Percentiles rank a stretch among this genome's conserved stretches.
Conservation (phyloP, 1,284 basidiomycete species). For the Garcileccinum viscosum region DNA sequence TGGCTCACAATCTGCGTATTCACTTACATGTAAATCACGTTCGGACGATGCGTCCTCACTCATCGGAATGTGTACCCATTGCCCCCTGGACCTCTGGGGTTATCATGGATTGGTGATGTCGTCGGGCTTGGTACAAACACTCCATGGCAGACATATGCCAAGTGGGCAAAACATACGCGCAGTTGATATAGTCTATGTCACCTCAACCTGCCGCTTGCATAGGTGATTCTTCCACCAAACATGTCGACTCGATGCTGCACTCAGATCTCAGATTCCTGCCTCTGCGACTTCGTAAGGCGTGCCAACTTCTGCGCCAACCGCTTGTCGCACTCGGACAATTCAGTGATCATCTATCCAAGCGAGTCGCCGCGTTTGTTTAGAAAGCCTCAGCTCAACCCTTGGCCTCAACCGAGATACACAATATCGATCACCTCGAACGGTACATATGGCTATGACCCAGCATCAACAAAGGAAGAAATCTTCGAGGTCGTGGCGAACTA, state of each 20-base stretch:
- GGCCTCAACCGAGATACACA: conserved; percentile 15
- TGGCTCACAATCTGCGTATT: too few species aligned
- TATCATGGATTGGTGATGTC: background rate
- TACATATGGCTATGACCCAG: conserved; percentile 24
- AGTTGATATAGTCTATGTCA: conserved; percentile 29
- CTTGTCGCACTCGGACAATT: conserved; percentile 12
- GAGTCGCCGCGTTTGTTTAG: background rate
- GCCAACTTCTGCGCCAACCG: conserved; percentile 20
- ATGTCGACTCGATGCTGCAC: background rate
- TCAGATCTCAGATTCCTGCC: conserved; percentile 16
- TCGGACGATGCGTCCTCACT: background rate
- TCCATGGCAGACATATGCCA: conserved; percentile 19
- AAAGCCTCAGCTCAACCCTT: background rate
- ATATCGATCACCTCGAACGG: conserved; percentile 13
- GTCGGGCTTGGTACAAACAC: background rate
- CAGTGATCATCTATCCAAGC: conserved; percentile 16
- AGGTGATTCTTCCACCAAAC: conserved; percentile 22
- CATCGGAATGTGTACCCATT: background rate
- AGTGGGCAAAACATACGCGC: conserved; percentile 16
- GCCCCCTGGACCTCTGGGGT: background rate
- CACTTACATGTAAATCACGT: too few species aligned
- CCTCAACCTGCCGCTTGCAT: too few species aligned
- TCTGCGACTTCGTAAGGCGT: conserved; percentile 18
- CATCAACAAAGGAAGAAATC: conserved; percentile 15
- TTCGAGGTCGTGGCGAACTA: background rate